phyloP scores from a whole-genome alignment of 371 early-diverging fungal species.

The Mortierella sp. region DNA sequence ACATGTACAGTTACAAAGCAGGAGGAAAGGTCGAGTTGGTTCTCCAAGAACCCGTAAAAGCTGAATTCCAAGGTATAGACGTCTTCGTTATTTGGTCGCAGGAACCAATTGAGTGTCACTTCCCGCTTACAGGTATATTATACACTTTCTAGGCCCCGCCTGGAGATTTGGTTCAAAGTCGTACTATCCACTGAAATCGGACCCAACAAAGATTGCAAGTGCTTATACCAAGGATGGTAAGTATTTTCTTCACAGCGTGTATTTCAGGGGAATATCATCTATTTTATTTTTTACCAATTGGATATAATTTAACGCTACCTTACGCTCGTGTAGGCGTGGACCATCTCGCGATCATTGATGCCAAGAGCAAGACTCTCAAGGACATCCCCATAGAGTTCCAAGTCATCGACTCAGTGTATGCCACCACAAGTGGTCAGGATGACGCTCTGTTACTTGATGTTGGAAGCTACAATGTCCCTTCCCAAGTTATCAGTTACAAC shows the following conservation, averaged over 20 bases:
- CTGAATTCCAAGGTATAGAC: constrained; percentile 69
- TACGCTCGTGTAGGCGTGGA: constrained; percentile 23
- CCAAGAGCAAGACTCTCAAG: constrained; percentile 59
- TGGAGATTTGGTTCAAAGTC: constrained; percentile 40
- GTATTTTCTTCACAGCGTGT: not conserved
- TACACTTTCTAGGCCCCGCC: constrained; percentile 39
- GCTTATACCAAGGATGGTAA: constrained; percentile 53
- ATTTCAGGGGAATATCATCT: not conserved
- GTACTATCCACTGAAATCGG: constrained; percentile 62
- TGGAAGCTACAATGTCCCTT: constrained; percentile 40
- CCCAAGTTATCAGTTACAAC: constrained; percentile 37
- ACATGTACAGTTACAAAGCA: constrained; percentile 65
- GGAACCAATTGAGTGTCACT: not conserved
- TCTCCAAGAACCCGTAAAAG: constrained; percentile 61
- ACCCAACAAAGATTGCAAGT: constrained; percentile 58
- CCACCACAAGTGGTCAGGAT: constrained; percentile 29
- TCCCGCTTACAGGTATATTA: not conserved
- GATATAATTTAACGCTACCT: not conserved
- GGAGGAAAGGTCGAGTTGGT: constrained; percentile 55
- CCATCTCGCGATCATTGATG: constrained; percentile 64
- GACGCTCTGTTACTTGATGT: constrained; percentile 35
- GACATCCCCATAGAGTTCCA: constrained; percentile 52
- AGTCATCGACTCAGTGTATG: constrained; percentile 32
- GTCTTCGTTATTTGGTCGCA: not conserved
- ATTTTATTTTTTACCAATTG: not conserved